Base-by-base conservation (phyloP, 768 basidiomycete genomes). In the Pisolithus microcarpus region DNA sequence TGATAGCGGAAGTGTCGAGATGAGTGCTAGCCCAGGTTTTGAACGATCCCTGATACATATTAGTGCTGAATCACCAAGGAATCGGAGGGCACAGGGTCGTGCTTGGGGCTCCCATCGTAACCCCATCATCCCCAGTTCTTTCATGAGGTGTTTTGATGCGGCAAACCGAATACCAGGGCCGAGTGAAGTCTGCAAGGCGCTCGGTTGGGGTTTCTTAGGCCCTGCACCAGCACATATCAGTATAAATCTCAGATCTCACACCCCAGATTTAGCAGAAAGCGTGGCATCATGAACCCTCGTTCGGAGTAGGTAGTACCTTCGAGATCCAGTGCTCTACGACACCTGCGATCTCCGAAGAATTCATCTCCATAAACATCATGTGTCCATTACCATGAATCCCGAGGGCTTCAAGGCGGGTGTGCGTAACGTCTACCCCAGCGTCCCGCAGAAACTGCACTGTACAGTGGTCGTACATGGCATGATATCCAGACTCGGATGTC, bases 341-440 rank as follows among this genome's bases (percentile, higher is more conserved):
- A 5, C 66, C 70, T 11, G 63, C 75, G 36, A 80, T 75, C 43
- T 70, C 65, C 36, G 72, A 50, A 9, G 63, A 70, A 56, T 80
- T 79, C 51, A 66, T 71, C 50, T 80, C 78, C 73, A 80, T 75
- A 53, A 79, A 78, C 65, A 80, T 72, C 72, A 80, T 72, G 61
- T 80, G 78, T 1, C 75, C 78, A 55, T 80, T 80, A 39, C 78
- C 78, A 47, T 62, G 69, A 21, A 80, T 74, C 7, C 77, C 78
- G 1, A 74, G 54, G 28, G 69, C 66, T n/a, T 60, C 62, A 16
- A 80, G 58, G 15, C 62, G 62, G 37, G 75, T 57, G 53, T 74
- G 71, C 15, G 72, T 64, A 6, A 77, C 74, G n/a, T 60, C 48
- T 18, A 78, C 75, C 0, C 77, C 78, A 0, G 73, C 78, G 44